Base-by-base conservation (phyloP, 352 stramenopile genomes). In the Globisporangium ultimum region DNA sequence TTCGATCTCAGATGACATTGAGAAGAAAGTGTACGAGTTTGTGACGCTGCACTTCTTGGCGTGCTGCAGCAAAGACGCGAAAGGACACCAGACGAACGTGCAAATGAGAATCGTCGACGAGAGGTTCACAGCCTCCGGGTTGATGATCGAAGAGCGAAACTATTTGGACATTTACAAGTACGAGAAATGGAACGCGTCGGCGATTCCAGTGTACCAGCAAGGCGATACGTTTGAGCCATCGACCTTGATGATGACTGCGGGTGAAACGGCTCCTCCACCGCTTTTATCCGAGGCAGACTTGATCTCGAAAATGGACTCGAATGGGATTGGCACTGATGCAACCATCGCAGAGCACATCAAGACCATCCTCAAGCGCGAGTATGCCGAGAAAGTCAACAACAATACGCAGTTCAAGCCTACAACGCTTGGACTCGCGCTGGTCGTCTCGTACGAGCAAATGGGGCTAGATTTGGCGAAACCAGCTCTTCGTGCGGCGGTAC, bases 311-410 rank as follows among this genome's bases (percentile, higher is more conserved):
- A 98, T 98, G 95, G 95, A 98, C 63, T 72, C 75, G n/a, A 90
- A 98, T 45, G 92, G 93, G 12, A 98, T 98, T 52, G 94, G 94
- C 3, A 98, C 93, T 42, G 94, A 98, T 58, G 94, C 94, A 11
- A 98, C 95, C 12, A 98, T 98, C 63, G 96, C 96, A 0, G 88
- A 98, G 70, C 97, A 99, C 62, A 99, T 99, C 66, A 96, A 98
- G 58, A 99, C 97, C 5, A 99, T 99, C 72, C 86, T 98, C 46
- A 96, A 98, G 61, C 84, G 98, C 42, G 87, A 98, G 50, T 99
- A 99, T 72, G 96, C 91, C 5, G 77, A 89, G 60, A 99, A 99
- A 57, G 84, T 96, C 34, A 97, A 98, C 64, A 89, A 77, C 52
- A 78, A 96, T 49, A 94, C 93, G 57, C 78, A 96, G 58, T 99